A percentile compares a stretch with the other conserved stretches of the same genome.
phyloP scores from a whole-genome alignment of 257 asterid genomes.

The Cynanchum wilfordii region DNA sequence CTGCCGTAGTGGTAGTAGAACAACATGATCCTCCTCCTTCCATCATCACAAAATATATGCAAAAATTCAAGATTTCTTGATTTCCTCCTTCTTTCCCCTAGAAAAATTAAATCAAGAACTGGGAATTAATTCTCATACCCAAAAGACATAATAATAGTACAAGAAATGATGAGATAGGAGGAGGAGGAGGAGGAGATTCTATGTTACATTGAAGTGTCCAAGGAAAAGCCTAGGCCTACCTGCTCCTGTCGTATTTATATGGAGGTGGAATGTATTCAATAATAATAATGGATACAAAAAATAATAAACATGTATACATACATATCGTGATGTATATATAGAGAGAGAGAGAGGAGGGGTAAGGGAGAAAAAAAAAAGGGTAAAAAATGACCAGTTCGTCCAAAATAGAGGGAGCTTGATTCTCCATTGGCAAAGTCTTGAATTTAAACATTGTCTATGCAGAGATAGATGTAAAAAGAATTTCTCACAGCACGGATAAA shows the following conservation, averaged over 20 bases:
- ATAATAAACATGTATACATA: not conserved
- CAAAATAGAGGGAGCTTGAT: no score
- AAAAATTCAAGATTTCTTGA: not conserved
- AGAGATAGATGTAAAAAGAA: no score
- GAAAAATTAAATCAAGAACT: not conserved
- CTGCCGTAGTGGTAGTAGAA: conserved; percentile 19
- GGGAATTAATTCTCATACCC: not conserved
- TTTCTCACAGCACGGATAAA: no score
- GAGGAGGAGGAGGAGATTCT: conserved; percentile 11
- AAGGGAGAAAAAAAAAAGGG: not conserved
- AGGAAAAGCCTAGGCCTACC: conserved; percentile 16
- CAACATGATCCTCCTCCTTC: conserved; percentile 24
- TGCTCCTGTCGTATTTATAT: conserved; percentile 34
- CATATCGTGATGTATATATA: not conserved
- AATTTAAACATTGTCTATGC: no score
- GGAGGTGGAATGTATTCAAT: conserved; percentile 25
- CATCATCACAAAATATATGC: conserved; percentile 6
- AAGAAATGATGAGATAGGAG: not conserved
- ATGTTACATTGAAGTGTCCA: conserved; percentile 9
- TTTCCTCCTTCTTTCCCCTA: not conserved
- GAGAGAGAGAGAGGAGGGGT: not conserved
- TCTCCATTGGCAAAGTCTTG: no score
- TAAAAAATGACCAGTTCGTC: no score
- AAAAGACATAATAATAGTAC: conserved; percentile 4
- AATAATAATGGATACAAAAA: not conserved